Base-by-base conservation (phyloP, 192 early-diverging fungal genomes). In the Ramicandelaber brevisporus region DNA sequence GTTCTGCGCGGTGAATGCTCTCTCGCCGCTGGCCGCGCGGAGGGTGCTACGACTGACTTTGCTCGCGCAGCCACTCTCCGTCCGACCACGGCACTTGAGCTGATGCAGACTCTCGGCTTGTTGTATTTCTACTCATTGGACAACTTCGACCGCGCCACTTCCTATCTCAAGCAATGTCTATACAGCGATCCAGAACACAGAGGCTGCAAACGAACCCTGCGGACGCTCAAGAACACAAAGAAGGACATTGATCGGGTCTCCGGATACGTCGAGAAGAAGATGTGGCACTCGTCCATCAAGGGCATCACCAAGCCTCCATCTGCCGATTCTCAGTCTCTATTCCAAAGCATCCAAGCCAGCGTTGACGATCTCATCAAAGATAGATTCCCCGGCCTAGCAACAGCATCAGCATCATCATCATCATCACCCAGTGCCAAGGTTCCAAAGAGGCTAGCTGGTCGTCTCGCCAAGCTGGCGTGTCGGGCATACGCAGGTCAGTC, bases 21-120 rank as follows among this genome's bases (percentile, higher is more conserved):
- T 33, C 35, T 81, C 8, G 52, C 53, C 3, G 49, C 53, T 14
- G 70, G 70, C 20, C 78, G 85, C 34, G 50, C 73, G n/a, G 82
- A 81, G 37, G 76, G 76, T 44, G 85, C 84, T 1, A 68, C 68
- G 31, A 67, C 75, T 8, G 87, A 93, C 46, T 54, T 47, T 31
- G 70, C 68, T 9, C 68, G 80, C 17, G 63, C 71, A 13, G 67
- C 74, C n/a, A 63, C 71, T 29, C 48, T 90, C 29, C 55, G 62
- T 14, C 68, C 82, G 14, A 59, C 59, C 12, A n/a, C n/a, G n/a
- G 61, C 71, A 29, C 57, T 66, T 3, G 55, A 61, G 7, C 36
- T 74, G 11, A 51, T 67, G 17, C 40, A 70, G 15, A 48, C 53
- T 19, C 49, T 97, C 14, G 68, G 72, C 7, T 57, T 63, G 16